phyloP scores from a whole-genome alignment of 768 basidiomycete species.

The Strobilomyces confusus region DNA sequence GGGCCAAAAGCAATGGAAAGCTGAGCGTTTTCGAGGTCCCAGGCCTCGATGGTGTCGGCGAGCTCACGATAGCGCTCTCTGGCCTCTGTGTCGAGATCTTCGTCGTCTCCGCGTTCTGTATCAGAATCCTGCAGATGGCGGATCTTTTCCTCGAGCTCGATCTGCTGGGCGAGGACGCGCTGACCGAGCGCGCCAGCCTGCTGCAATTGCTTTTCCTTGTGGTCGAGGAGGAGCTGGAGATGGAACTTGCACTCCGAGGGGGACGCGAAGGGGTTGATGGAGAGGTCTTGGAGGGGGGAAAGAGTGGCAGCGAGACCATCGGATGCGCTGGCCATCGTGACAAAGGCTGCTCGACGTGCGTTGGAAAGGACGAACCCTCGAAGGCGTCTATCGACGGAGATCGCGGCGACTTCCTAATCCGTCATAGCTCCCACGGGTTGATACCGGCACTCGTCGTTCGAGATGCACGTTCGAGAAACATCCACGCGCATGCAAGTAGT shows the following conservation, averaged over 20 bases:
- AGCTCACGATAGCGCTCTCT: constrained; percentile 74
- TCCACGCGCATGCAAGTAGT: no score
- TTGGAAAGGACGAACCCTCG: background rate
- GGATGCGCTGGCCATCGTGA: constrained; percentile 39
- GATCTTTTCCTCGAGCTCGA: no score
- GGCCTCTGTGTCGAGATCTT: no score
- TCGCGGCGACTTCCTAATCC: no score
- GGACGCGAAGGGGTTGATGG: constrained; percentile 40
- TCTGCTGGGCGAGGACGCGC: no score
- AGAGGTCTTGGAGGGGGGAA: constrained; percentile 41
- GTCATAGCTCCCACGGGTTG: no score
- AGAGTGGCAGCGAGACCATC: constrained; percentile 31
- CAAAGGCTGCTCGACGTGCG: background rate
- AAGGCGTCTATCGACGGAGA: no score
- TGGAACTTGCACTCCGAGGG: constrained; percentile 59
- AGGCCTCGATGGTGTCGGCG: constrained; percentile 65
- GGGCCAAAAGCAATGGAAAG: constrained; percentile 64
- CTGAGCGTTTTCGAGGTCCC: constrained; percentile 78
- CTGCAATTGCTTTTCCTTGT: constrained; percentile 89
- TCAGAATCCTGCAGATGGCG: no score
- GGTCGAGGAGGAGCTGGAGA: constrained; percentile 71
- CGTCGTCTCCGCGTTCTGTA: no score
- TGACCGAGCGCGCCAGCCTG: constrained; percentile 92
- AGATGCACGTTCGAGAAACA: no score
- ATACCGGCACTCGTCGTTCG: no score